These are phyloP conservation scores for Solanum arcanum DNA, from an alignment of 257 asterid species.

Conservation along the genomic window DNA sequence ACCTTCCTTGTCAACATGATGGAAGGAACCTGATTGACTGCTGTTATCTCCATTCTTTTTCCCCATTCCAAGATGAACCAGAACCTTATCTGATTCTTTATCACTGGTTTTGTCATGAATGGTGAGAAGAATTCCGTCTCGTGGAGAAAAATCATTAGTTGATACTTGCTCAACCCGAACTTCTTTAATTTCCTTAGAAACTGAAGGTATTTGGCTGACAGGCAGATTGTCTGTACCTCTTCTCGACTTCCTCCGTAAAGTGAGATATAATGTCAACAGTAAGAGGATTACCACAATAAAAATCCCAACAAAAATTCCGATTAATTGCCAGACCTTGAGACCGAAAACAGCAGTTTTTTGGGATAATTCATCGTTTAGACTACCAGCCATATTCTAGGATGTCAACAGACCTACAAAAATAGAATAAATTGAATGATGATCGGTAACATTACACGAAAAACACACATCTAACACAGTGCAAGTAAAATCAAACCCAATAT, in stretches of 20 bases:
- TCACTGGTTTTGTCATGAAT: slow-evolving; percentile 66
- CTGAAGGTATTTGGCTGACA: slow-evolving; percentile 55
- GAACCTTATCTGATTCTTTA: slow-evolving; percentile 66
- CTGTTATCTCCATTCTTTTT: slow-evolving; percentile 45
- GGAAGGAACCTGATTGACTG: slow-evolving; percentile 65
- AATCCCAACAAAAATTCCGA: slow-evolving; percentile 70
- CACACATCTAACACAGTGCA: background rate
- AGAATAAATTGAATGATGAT: background rate
- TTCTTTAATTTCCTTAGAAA: slow-evolving; percentile 87
- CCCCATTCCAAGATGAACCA: slow-evolving; percentile 64
- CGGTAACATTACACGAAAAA: background rate
- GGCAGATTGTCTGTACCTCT: slow-evolving; percentile 40
- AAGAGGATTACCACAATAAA: slow-evolving; percentile 59
- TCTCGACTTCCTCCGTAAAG: slow-evolving; percentile 60
- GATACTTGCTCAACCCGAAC: slow-evolving; percentile 79
- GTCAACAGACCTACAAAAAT: slow-evolving; percentile 25
- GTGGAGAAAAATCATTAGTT: slow-evolving; percentile 44
- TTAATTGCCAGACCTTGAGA: slow-evolving; percentile 84
- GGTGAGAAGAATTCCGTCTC: slow-evolving; percentile 71
- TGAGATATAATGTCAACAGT: slow-evolving; percentile 45
- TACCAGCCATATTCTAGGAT: slow-evolving; percentile 55
- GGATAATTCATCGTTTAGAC: slow-evolving; percentile 59
- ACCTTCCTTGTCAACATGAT: slow-evolving; percentile 50
- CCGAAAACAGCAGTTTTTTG: slow-evolving; percentile 48
- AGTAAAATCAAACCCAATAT: background rate